Base-by-base conservation (phyloP, 139 green algal species). In the Chlamydomonas incerta region DNA sequence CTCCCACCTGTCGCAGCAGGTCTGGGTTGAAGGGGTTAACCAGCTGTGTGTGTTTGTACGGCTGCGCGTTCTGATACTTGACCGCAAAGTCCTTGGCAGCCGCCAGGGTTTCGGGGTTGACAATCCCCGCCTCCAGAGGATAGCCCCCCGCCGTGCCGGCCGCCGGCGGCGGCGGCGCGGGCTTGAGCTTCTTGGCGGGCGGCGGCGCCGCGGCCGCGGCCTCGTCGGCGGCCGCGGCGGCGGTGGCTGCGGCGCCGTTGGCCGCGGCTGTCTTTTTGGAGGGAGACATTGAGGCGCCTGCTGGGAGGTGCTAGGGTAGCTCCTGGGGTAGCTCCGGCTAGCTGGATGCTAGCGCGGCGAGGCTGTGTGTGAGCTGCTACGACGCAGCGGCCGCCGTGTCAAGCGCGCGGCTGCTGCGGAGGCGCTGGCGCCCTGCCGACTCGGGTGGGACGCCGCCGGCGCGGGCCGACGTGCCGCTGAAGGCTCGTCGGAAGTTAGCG, bases 11-110 rank as follows among this genome's bases (percentile, higher is more conserved):
- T 11, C 74, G 62, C 33, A 98, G 89, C 31, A 87, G 55, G 0
- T 90, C 68, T 0, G 75, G 33, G 57, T 92, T 70, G 84, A 90
- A 95, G 3, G 94, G 0, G 34, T 94, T 80, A 0, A 73, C 63
- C 18, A 94, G 65, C 26, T 92, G 87, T 17, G 89, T 72, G 65
- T 94, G 91, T 28, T 69, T 67, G 75, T 96, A 98, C 0, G 95
- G 95, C 37, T 89, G 41, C 8, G 81, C 66, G 0, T 46, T 37
- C 28, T 83, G 60, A 68, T 93, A 93, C 26, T 50, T 34, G 23
- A 65, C 57, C 8, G 77, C 58, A 24, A 96, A 79, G 46, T 47
- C 23, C 26, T 79, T 82, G 34, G 58, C 73, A 24, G 83, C 82
- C 8, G 72, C 82, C 80, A 86, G 60, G 6, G 79, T 31, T 0